These are phyloP conservation scores for Lomentospora prolificans DNA, from an alignment of 2,329 filamentous ascomycete genomes.

Conservation along the genomic window DNA sequence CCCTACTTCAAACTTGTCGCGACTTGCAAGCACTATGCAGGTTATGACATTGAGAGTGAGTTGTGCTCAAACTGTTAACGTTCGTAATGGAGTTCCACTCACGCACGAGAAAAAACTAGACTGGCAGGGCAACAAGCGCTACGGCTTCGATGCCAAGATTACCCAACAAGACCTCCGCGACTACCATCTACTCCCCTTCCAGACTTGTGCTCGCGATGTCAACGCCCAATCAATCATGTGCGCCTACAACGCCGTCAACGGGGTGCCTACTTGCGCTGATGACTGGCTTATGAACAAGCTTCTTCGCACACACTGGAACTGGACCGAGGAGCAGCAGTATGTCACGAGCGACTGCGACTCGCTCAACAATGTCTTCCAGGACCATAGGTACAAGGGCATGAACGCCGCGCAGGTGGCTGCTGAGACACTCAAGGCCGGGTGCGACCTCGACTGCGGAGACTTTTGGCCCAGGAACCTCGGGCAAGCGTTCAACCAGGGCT, in stretches of 20 bases:
- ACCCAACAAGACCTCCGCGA: constrained; percentile 53
- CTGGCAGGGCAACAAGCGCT: constrained; percentile 30
- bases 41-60: constrained; percentile 41
- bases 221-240: constrained; percentile 52
- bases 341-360: constrained; percentile 59
- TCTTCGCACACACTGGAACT: constrained; percentile 56
- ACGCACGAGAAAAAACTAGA: background rate
- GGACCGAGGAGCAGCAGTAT: constrained; percentile 50
- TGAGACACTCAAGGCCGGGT: constrained; percentile 24
- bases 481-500: constrained; percentile 17
- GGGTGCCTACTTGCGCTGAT: constrained; percentile 53
- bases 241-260: constrained; percentile 55
- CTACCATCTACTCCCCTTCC: constrained; percentile 58
- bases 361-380: constrained; percentile 43
- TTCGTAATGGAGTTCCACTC: background rate
- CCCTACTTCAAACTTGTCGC: constrained; percentile 32
- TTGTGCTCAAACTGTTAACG: background rate
- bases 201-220: constrained; percentile 49
- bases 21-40: constrained; percentile 51
- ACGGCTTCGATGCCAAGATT: constrained; percentile 47
- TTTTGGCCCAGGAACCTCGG: constrained; percentile 6
- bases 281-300: constrained; percentile 52
- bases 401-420: constrained; percentile 24
- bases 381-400: constrained; percentile 17
- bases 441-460: constrained; percentile 20